phyloP scores from a whole-genome alignment of 768 basidiomycete species.

The Agaricus sinodeliciosus region DNA sequence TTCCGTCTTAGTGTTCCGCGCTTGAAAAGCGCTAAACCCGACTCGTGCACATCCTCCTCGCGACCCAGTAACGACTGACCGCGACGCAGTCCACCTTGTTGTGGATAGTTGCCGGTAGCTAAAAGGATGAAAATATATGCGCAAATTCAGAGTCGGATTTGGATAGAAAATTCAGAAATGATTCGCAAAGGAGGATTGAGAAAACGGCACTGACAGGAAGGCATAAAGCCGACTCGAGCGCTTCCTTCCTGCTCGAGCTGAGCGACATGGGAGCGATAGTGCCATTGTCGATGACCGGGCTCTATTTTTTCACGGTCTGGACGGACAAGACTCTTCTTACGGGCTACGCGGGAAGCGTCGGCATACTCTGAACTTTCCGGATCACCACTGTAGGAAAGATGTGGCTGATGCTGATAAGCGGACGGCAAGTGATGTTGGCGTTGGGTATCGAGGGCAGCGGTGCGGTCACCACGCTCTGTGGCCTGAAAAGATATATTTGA shows the following conservation, averaged over 20 bases:
- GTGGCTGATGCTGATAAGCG: constrained; percentile 36
- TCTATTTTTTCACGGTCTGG: constrained; percentile 97
- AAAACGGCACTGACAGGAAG: constrained; percentile 56
- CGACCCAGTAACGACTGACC: constrained; percentile 87
- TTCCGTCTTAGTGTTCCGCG: constrained; percentile 76
- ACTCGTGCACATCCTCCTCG: constrained; percentile 88
- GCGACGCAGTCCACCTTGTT: constrained; percentile 55
- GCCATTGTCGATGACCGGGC: constrained; percentile 88
- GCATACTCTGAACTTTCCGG: constrained; percentile 34
- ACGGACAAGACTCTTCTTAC: constrained; percentile 89
- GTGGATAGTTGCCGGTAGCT: constrained; percentile 81
- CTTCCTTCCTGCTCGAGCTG: constrained; percentile 66
- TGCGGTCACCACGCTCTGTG: constrained; percentile 64
- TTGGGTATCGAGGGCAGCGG: constrained; percentile 46
- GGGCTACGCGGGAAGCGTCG: constrained; percentile 47
- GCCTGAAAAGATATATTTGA: constrained; percentile 67
- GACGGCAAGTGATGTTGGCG: constrained; percentile 43
- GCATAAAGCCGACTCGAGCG: constrained; percentile 60
- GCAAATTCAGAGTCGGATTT: not conserved
- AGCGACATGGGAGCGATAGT: constrained; percentile 86
- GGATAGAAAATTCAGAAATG: not conserved
- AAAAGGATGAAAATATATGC: constrained; percentile 4
- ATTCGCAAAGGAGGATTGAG: not conserved
- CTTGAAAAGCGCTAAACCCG: constrained; percentile 89
- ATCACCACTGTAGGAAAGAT: constrained; percentile 21